Conservation (phyloP, 1,284 basidiomycete species). For the Ustilago shanxiensis region DNA sequence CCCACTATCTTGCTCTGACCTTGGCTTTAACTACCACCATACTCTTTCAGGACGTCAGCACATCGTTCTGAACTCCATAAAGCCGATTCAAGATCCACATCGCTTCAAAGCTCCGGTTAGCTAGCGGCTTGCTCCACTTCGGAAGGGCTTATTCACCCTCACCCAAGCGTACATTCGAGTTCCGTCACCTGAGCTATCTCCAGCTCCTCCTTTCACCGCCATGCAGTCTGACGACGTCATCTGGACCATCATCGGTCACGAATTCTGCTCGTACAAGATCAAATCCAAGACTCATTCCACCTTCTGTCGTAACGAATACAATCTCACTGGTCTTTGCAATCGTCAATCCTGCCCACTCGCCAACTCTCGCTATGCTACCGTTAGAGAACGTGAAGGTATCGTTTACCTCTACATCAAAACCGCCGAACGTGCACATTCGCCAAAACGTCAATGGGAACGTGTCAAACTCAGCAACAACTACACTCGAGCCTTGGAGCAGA, state of each 20-base stretch:
- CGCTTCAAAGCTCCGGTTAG: no score
- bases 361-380: slow-evolving; percentile 96
- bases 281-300: slow-evolving; percentile 73
- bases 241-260: slow-evolving; percentile 68
- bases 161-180: neutral
- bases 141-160: no score
- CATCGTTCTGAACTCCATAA: no score
- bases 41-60: no score
- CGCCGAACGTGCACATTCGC: slow-evolving; percentile 94
- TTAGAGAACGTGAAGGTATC: slow-evolving; percentile 91
- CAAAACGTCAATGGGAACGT: slow-evolving; percentile 96
- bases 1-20: neutral
- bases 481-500: slow-evolving; percentile 84
- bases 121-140: no score
- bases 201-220: neutral
- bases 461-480: slow-evolving; percentile 95
- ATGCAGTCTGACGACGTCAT: slow-evolving; percentile 70
- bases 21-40: no score
- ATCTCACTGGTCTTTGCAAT: slow-evolving; percentile 96
- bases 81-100: no score
- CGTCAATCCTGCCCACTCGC: slow-evolving; percentile 96
- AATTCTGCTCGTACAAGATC: slow-evolving; percentile 70
- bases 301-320: slow-evolving; percentile 98
- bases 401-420: slow-evolving; percentile 99
- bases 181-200: neutral